Evolutionary conservation across 1,139 yeast species (phyloP).

Genomic region (Diutina neorugosa): DNA sequence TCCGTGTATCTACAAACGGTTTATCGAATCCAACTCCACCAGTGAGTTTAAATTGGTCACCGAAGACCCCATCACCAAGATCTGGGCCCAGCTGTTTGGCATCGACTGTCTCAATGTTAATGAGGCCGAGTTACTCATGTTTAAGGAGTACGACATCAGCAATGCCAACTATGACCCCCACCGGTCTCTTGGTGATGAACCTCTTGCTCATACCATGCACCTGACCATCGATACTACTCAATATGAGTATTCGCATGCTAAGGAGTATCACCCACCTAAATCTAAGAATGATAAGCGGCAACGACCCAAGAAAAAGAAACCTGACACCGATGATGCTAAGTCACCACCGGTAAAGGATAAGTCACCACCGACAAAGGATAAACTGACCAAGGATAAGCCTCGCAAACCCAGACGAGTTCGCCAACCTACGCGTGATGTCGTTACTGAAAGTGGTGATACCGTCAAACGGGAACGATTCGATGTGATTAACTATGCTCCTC

Average conservation of each 20-base stretch:
- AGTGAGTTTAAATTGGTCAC: slow-evolving; percentile 37
- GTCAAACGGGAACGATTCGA: slow-evolving; percentile 23
- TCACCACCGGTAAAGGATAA: slow-evolving; percentile 5
- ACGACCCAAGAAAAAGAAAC: slow-evolving; percentile 5
- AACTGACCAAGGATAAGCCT: background rate
- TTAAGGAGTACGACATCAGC: slow-evolving; percentile 26
- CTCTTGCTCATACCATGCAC: slow-evolving; percentile 20
- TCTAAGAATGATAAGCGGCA: slow-evolving; percentile 4
- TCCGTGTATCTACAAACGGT: slow-evolving; percentile 36
- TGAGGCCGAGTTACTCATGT: slow-evolving; percentile 37
- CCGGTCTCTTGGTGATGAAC: slow-evolving; percentile 12
- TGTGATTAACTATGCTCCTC: slow-evolving; percentile 39
- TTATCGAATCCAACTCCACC: slow-evolving; percentile 14
- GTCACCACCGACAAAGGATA: slow-evolving; percentile 1
- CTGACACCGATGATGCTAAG: background rate
- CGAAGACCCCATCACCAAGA: slow-evolving; percentile 39
- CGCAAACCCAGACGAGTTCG: background rate
- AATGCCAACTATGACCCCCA: slow-evolving; percentile 14
- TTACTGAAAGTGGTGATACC: background rate
- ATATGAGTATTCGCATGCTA: slow-evolving; percentile 14
- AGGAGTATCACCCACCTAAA: background rate
- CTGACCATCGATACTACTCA: slow-evolving; percentile 26
- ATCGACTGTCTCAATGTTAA: slow-evolving; percentile 38
- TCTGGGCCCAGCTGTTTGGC: slow-evolving; percentile 47
- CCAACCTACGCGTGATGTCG: background rate